phyloP scores from a whole-genome alignment of 805 yeast species.

The Yarrowia osloensis region DNA sequence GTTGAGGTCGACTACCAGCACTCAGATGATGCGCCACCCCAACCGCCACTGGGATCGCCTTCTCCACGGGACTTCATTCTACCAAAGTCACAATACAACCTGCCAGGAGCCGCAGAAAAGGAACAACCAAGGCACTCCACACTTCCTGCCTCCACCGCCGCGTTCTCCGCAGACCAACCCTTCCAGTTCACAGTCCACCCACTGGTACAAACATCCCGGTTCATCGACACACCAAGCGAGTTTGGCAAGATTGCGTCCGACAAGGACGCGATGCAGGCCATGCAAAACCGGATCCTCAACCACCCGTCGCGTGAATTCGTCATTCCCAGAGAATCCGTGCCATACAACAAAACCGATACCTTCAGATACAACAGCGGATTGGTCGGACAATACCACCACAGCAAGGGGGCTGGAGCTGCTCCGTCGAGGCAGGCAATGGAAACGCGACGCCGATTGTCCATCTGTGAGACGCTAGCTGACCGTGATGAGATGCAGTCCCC shows the following conservation, averaged over 20 bases:
- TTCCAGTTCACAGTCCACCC: conserved; percentile 18
- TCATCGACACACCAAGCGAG: not conserved
- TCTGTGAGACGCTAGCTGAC: not conserved
- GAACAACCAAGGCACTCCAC: not conserved
- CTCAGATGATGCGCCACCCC: not conserved
- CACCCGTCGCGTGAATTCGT: conserved; percentile 33
- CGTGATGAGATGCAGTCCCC: not conserved
- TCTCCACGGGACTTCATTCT: not conserved
- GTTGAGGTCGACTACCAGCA: not conserved
- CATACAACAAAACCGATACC: conserved; percentile 30
- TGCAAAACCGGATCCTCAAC: conserved; percentile 32
- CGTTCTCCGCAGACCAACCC: not conserved
- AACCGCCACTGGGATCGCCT: not conserved
- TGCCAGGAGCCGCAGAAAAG: not conserved
- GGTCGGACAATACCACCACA: conserved; percentile 32
- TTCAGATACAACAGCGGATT: conserved; percentile 14
- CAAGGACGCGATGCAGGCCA: conserved; percentile 15
- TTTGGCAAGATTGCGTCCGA: not conserved
- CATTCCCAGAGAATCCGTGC: conserved; percentile 32
- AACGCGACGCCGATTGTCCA: not conserved
- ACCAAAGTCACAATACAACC: not conserved
- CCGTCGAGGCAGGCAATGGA: not conserved
- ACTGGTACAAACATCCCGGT: conserved; percentile 1
- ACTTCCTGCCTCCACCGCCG: not conserved
- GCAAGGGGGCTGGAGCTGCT: conserved; percentile 1